Conservation (phyloP, 1,284 basidiomycete genomes). For the Filobasidium uniguttulatum region DNA sequence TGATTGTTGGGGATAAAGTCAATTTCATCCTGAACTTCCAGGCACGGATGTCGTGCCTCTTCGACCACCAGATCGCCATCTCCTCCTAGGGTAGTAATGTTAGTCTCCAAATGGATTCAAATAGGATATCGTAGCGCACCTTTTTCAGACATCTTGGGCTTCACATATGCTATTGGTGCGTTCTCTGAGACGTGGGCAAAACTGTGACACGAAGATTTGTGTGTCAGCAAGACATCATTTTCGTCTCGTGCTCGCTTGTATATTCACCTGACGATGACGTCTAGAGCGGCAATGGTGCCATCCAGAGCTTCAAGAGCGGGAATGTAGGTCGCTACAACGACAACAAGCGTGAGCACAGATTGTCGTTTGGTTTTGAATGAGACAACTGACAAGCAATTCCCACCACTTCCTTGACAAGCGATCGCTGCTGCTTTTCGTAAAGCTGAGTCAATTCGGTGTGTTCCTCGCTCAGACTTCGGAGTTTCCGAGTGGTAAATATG, state of each 20-base stretch:
- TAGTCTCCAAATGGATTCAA: not conserved
- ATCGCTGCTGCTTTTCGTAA: conserved; percentile 64
- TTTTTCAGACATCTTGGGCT: conserved; percentile 58
- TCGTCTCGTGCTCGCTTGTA: not conserved
- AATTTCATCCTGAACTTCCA: conserved; percentile 92
- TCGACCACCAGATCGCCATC: conserved; percentile 56
- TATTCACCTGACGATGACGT: conserved; percentile 70
- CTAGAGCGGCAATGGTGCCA: conserved; percentile 71
- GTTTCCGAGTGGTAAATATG: conserved; percentile 72
- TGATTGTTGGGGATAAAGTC: conserved; percentile 87
- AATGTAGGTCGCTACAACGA: conserved; percentile 61
- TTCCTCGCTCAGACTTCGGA: conserved; percentile 62
- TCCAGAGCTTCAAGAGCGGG: conserved; percentile 84
- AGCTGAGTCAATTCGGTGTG: conserved; percentile 55
- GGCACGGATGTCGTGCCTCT: conserved; percentile 84
- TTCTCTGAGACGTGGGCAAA: conserved; percentile 81
- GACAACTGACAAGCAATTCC: conserved; percentile 65
- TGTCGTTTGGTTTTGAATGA: no score
- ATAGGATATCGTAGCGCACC: conserved; percentile 38
- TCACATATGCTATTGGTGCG: conserved; percentile 75
- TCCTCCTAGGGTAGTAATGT: not conserved
- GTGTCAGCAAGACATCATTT: not conserved
- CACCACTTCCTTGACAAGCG: conserved; percentile 85
- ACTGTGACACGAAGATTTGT: conserved; percentile 36
- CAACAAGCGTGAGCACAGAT: not conserved